Base-by-base conservation (phyloP, 805 yeast genomes). In the Jamesozyma piceae region DNA sequence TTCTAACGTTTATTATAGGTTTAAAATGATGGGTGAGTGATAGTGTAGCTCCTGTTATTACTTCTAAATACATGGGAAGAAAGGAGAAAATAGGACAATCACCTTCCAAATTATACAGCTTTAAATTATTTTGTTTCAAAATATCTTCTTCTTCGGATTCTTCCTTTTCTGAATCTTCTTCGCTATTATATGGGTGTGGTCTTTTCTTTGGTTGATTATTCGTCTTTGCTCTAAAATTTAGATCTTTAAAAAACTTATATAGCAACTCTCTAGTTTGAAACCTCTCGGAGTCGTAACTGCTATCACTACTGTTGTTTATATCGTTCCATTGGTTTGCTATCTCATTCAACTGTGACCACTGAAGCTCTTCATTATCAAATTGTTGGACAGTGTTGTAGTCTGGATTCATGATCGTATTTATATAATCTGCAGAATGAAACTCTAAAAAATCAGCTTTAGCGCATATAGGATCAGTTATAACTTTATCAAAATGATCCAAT, bases 81-180 rank as follows among this genome's bases (percentile, higher is more conserved):
- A 60, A 64, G 0, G 80, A 75, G 52, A 82, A 82, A 0, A 73
- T 50, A 1, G 81, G 81, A 54, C 89, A 82, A 55, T 82, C 92
- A 46, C 73, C 74, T 14, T 58, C 57, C 4, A 82, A 58, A 0
- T 85, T 85, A 54, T 43, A 77, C 20, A 48, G 31, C 35, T 58
- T 58, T 3, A 66, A 43, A 9, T 46, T 43, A 15, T 48, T 50
- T 14, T 48, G 34, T n/a, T 31, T 38, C 14, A 5, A 8, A 26
- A 34, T 34, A 17, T 35, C 18, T 17, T 33, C 26, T n/a, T 43
- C 43, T 31, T 38, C n/a, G 18, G 28, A 9, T 31, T 30, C 17
- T 14, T 30, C 33, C 13, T 6, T 5, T 14, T 30, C 15, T 11
- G 33, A 6, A 24, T 24, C 11, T 24, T 8, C 6, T 6, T 8